Evolutionary conservation across 208 protist genomes (phyloP).

Genomic region (Trypanosoma scelopori): DNA sequence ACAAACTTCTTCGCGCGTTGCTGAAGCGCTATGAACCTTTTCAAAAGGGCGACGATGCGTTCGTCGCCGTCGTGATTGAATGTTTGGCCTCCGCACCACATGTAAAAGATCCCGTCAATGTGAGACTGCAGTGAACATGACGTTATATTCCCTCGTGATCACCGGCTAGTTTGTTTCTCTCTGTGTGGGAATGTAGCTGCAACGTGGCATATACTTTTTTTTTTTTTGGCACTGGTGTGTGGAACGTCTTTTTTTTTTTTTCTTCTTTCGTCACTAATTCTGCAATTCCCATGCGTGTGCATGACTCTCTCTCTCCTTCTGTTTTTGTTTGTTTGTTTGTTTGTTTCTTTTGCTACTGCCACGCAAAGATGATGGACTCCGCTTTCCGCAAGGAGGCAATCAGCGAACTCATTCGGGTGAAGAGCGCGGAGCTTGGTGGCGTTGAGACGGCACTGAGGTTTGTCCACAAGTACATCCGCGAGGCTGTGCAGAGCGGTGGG

Average conservation of each 20-base stretch:
- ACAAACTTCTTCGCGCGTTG: slow-evolving; percentile 21
- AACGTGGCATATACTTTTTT: too few relatives aligned
- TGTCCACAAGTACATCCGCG: slow-evolving; percentile 28
- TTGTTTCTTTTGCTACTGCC: neutral
- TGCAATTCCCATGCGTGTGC: too few relatives aligned
- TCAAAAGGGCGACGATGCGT: slow-evolving; percentile 27
- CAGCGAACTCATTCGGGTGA: slow-evolving; percentile 36
- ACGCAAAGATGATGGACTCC: neutral
- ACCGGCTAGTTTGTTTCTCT: too few relatives aligned
- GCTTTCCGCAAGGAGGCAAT: slow-evolving; percentile 30
- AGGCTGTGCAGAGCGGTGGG: neutral
- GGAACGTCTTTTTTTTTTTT: neutral
- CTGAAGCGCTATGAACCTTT: slow-evolving; percentile 33
- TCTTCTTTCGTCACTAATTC: neutral
- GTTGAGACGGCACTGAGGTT: slow-evolving; percentile 30
- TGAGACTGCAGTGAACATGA: neutral
- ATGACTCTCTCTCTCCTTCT: slow-evolving; percentile 11
- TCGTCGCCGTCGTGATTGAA: slow-evolving; percentile 22
- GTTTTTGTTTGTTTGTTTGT: slow-evolving; percentile 8
- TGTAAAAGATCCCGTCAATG: slow-evolving; percentile 16
- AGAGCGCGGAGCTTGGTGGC: slow-evolving; percentile 29
- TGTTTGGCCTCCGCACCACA: slow-evolving; percentile 17
- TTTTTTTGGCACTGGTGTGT: too few relatives aligned
- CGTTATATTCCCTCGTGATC: too few relatives aligned
- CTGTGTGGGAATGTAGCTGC: too few relatives aligned